phyloP scores from a whole-genome alignment of 352 stramenopile species.

The Phytophthora melonis region DNA sequence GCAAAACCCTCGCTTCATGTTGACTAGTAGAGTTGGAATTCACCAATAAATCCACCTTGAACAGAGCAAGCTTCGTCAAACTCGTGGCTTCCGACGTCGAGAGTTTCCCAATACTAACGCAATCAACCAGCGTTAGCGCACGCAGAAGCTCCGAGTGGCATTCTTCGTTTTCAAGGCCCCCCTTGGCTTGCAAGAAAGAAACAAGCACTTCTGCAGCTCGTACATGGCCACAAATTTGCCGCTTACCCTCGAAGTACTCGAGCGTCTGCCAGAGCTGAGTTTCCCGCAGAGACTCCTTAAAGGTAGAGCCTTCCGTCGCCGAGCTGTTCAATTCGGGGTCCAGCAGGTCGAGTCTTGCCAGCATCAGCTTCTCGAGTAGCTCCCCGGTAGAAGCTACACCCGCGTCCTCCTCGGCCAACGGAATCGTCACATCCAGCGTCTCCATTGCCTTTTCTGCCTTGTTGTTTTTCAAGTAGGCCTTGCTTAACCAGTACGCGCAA shows the following conservation, averaged over 20 bases:
- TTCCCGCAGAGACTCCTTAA: slow-evolving; percentile 24
- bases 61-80: slow-evolving; percentile 50
- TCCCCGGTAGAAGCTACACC: slow-evolving; percentile 35
- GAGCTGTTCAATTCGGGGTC: slow-evolving; percentile 32
- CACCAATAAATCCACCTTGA: slow-evolving; percentile 50
- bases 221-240: slow-evolving; percentile 50
- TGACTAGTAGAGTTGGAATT: slow-evolving; percentile 3
- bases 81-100: slow-evolving; percentile 33
- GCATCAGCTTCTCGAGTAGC: slow-evolving; percentile 54
- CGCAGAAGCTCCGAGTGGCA: slow-evolving; percentile 34
- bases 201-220: slow-evolving; percentile 47
- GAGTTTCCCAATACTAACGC: slow-evolving; percentile 48
- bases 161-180: not conserved
- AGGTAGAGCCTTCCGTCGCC: slow-evolving; percentile 6
- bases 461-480: slow-evolving; percentile 48
- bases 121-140: slow-evolving; percentile 51
- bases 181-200: slow-evolving; percentile 30
- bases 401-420: slow-evolving; percentile 33
- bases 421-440: slow-evolving; percentile 37
- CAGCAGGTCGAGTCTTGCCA: slow-evolving; percentile 58
- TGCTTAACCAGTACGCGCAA: slow-evolving; percentile 61
- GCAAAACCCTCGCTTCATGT: slow-evolving; percentile 34
- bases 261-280: slow-evolving; percentile 48
- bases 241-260: slow-evolving; percentile 67
- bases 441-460: slow-evolving; percentile 42